A percentile compares a stretch with the other conserved stretches of the same genome.
Evolutionary conservation across 1,284 basidiomycete genomes (phyloP).

Genomic region (Tremellales sp.): DNA sequence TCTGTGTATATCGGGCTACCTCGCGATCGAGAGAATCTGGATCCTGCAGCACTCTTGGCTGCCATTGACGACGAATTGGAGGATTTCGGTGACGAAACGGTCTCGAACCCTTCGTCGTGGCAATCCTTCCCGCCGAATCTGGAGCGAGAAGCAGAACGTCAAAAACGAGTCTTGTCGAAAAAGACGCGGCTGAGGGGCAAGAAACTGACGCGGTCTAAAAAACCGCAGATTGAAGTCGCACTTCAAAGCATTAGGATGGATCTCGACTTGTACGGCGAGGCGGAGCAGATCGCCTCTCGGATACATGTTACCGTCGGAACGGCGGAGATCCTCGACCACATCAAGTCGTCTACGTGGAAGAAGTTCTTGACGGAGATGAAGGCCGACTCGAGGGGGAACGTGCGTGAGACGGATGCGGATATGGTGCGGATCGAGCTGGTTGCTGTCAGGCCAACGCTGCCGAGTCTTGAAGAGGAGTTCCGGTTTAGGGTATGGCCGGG

Average conservation of each 20-base stretch:
- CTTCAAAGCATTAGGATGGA: slow-evolving; percentile 64
- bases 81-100: slow-evolving; percentile 61
- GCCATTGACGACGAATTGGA: slow-evolving; percentile 84
- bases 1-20: slow-evolving; percentile 83
- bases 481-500: slow-evolving; percentile 63
- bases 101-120: slow-evolving; percentile 78
- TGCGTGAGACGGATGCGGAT: slow-evolving; percentile 80
- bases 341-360: slow-evolving; percentile 97
- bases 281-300: slow-evolving; percentile 58
- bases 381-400: slow-evolving; percentile 74
- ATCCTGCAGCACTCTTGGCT: slow-evolving; percentile 71
- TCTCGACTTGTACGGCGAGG: slow-evolving; percentile 61
- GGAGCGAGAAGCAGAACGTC: slow-evolving; percentile 44
- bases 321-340: slow-evolving; percentile 90
- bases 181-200: slow-evolving; percentile 42
- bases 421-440: slow-evolving; percentile 87
- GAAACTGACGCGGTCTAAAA: slow-evolving; percentile 66
- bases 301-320: slow-evolving; percentile 64
- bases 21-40: slow-evolving; percentile 62
- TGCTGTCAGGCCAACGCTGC: slow-evolving; percentile 64
- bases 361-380: slow-evolving; percentile 87
- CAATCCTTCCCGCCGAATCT: slow-evolving; percentile 58
- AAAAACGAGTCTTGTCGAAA: slow-evolving; percentile 21
- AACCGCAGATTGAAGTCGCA: slow-evolving; percentile 78
- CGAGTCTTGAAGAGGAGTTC: slow-evolving; percentile 63